Conservation (phyloP, 306 rosid genomes). For the Vigna mungo region DNA sequence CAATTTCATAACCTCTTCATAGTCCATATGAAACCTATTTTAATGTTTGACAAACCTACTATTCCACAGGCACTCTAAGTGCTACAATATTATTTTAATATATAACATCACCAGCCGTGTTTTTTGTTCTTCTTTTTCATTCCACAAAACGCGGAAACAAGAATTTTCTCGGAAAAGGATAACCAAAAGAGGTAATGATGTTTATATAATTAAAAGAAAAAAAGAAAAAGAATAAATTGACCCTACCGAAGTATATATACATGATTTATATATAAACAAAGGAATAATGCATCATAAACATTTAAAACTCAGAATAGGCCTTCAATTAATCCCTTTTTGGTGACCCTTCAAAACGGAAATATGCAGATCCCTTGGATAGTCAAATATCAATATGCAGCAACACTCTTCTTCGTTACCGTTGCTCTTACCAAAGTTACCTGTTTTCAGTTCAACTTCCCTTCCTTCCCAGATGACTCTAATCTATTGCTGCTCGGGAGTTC, state of each 20-base stretch:
- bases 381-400: conserved; percentile 23
- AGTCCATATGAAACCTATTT: too few species aligned
- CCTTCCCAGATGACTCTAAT: neutral
- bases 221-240: neutral
- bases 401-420: conserved; percentile 32
- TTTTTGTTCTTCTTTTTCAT: neutral
- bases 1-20: too few species aligned
- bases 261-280: conserved; percentile 2
- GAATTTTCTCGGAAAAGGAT: neutral
- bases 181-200: neutral
- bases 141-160: neutral
- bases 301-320: conserved; percentile 9
- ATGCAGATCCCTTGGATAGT: conserved; percentile 21
- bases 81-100: neutral
- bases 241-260: neutral
- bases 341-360: neutral
- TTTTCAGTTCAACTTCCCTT: conserved; percentile 45
- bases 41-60: too few species aligned
- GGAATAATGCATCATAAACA: neutral
- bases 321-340: conserved; percentile 9
- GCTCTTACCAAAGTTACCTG: conserved; percentile 36
- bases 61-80: neutral
- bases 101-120: too few species aligned
- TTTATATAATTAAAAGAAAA: neutral
- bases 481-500: conserved; percentile 25